Conservation (phyloP, 495 filamentous ascomycete species). For the Daldinia childiae region DNA sequence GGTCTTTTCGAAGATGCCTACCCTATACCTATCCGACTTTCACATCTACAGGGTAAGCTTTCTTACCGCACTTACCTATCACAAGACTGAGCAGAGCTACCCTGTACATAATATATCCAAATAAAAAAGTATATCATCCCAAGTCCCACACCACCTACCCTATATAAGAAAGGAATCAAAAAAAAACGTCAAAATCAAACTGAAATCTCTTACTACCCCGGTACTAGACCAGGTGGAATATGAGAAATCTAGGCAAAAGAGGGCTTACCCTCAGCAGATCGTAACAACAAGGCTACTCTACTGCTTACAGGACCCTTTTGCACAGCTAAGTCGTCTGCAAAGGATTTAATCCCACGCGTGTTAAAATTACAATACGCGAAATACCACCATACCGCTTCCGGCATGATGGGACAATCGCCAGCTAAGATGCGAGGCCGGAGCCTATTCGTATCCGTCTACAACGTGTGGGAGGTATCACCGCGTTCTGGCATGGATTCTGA, state of each 20-base stretch:
- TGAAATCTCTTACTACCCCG: slow-evolving; percentile 2
- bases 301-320: slow-evolving; percentile 15
- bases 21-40: neutral
- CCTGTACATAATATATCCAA: neutral
- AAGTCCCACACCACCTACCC: neutral
- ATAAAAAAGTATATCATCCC: neutral
- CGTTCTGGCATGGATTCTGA: slow-evolving; percentile 73
- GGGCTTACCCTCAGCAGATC: slow-evolving; percentile 15
- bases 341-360: slow-evolving; percentile 14
- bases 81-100: neutral
- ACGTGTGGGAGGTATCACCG: slow-evolving; percentile 68
- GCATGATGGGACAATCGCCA: slow-evolving; percentile 3
- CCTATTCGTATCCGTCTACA: slow-evolving; percentile 74
- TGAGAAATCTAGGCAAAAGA: slow-evolving; percentile 14
- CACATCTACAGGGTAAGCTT: neutral
- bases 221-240: neutral
- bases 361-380: slow-evolving; percentile 13
- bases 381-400: slow-evolving; percentile 7
- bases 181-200: neutral
- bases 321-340: slow-evolving; percentile 15
- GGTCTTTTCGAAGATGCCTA: neutral
- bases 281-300: slow-evolving; percentile 15
- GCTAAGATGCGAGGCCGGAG: slow-evolving; percentile 61
- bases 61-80: too few relatives aligned
- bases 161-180: neutral